Evolutionary conservation across 495 filamentous ascomycete genomes (phyloP).

Genomic region (Podospora pseudopauciseta): DNA sequence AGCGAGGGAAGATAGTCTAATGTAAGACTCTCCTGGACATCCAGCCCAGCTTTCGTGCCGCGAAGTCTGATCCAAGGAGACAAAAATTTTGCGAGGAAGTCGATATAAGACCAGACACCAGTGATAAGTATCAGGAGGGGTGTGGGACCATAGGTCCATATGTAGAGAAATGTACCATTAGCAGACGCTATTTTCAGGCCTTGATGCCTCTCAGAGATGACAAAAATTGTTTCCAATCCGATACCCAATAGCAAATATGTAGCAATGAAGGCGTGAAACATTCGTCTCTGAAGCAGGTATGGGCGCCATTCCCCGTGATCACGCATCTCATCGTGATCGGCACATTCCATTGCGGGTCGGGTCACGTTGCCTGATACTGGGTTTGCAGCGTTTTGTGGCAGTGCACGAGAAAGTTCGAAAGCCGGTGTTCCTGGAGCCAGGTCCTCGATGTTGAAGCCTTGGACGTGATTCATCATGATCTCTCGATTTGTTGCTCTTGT

Average conservation of each 20-base stretch:
- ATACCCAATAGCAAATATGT: neutral
- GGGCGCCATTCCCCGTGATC: neutral
- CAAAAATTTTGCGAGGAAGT: neutral
- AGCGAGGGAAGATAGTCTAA: slow-evolving; percentile 3
- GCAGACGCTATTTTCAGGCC: neutral
- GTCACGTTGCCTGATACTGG: too few relatives aligned
- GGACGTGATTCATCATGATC: too few relatives aligned
- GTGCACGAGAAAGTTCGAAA: too few relatives aligned
- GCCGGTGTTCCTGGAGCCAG: too few relatives aligned
- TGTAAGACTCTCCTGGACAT: neutral
- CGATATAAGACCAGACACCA: slow-evolving; percentile 1
- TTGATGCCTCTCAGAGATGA: neutral
- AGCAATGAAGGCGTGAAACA: neutral
- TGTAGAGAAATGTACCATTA: neutral
- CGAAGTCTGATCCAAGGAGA: neutral
- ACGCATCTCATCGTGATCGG: neutral
- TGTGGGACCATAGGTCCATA: slow-evolving; percentile 1
- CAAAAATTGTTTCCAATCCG: neutral
- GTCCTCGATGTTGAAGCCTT: too few relatives aligned
- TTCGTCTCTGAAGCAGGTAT: neutral
- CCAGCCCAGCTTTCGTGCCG: neutral
- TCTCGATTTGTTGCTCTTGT: too few relatives aligned
- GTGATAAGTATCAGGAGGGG: neutral
- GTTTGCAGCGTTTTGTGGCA: too few relatives aligned
- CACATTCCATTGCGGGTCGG: too few relatives aligned